A percentile compares a stretch with the other conserved stretches of the same genome.
These are phyloP conservation scores for Xanthoceras sorbifolium DNA, from an alignment of 345 rosid species.

Conservation along the genomic window DNA sequence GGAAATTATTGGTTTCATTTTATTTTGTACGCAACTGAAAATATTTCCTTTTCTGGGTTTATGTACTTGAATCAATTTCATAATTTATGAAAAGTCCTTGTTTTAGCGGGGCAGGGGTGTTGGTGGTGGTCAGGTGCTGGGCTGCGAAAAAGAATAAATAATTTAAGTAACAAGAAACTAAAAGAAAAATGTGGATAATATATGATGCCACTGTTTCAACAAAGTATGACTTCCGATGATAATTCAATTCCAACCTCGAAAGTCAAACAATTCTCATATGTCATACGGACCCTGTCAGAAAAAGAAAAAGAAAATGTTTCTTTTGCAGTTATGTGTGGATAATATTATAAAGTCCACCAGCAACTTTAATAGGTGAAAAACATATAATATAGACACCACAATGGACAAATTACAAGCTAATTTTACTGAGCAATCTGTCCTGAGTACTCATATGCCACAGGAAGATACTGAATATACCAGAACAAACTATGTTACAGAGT, in stretches of 20 bases:
- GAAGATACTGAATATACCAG: not conserved
- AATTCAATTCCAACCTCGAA: not conserved
- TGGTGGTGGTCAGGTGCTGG: no score
- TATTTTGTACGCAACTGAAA: not conserved
- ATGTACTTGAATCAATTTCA: not conserved
- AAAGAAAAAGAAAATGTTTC: not conserved
- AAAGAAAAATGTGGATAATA: not conserved
- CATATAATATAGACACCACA: not conserved
- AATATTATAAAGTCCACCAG: not conserved
- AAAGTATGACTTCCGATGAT: not conserved
- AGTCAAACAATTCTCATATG: not conserved
- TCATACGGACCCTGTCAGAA: not conserved
- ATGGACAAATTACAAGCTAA: not conserved
- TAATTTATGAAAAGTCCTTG: not conserved
- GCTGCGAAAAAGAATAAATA: no score
- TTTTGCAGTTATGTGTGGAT: not conserved
- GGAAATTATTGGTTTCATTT: not conserved
- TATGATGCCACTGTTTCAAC: not conserved
- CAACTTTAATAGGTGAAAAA: not conserved
- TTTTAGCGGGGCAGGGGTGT: no score
- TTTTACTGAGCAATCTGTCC: not conserved
- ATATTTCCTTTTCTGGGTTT: constrained; percentile 6
- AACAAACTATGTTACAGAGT: not conserved
- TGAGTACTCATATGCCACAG: not conserved
- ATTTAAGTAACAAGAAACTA: no score